These are phyloP conservation scores for Agarophyton chilense DNA, from an alignment of 23 red algal genomes.

Conservation along the genomic window DNA sequence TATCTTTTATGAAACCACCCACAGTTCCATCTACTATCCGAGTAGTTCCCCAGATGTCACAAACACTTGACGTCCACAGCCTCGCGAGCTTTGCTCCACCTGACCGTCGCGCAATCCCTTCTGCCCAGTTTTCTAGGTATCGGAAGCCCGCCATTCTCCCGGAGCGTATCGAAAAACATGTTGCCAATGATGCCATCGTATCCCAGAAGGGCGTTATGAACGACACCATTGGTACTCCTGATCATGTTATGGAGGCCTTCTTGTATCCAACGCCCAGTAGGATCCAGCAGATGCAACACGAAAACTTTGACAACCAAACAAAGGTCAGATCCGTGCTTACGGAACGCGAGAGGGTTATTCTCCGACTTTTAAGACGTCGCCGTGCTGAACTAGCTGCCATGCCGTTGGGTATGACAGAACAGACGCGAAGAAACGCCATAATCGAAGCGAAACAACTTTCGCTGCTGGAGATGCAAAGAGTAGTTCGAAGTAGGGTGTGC, in stretches of 20 bases:
- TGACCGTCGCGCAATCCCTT: neutral
- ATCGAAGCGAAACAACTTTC: slow-evolving; percentile 73
- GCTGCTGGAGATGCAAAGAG: slow-evolving; percentile 63
- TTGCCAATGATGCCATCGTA: slow-evolving; percentile 25
- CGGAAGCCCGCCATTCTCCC: neutral
- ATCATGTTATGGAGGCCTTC: slow-evolving; percentile 41
- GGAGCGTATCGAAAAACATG: slow-evolving; percentile 3
- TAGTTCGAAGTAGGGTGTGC: slow-evolving; percentile 54
- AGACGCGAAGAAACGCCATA: slow-evolving; percentile 66
- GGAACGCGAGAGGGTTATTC: slow-evolving; percentile 60
- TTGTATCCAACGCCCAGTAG: slow-evolving; percentile 4
- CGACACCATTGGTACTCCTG: slow-evolving; percentile 27
- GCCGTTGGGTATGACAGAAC: slow-evolving; percentile 58
- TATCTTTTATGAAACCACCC: slow-evolving; percentile 38
- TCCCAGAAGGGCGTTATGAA: slow-evolving; percentile 42
- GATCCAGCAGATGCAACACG: slow-evolving; percentile 19
- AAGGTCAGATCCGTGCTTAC: slow-evolving; percentile 48
- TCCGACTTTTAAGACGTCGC: slow-evolving; percentile 23
- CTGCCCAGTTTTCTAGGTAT: slow-evolving; percentile 28
- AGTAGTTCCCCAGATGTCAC: neutral
- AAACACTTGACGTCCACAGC: neutral
- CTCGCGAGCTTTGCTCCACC: neutral
- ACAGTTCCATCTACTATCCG: slow-evolving; percentile 3
- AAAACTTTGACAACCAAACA: slow-evolving; percentile 37
- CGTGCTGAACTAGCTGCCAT: slow-evolving; percentile 58